Conservation (phyloP, 805 yeast genomes). For the Wickerhamiella australiensis region DNA sequence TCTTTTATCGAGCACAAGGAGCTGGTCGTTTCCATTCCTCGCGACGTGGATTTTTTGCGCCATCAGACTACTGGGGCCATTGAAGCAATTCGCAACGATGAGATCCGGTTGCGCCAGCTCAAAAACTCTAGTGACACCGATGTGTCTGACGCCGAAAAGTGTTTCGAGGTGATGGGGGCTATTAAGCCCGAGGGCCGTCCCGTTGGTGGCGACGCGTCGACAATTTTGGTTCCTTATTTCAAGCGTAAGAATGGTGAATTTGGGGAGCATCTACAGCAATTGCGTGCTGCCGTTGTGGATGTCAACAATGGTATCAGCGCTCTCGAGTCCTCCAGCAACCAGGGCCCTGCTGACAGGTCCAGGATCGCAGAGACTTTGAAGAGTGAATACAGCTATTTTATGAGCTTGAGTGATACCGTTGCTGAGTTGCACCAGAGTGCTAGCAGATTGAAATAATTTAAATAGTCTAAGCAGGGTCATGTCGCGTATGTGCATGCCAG, state of each 20-base stretch:
- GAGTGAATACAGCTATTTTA: constrained; percentile 54
- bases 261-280: constrained; percentile 25
- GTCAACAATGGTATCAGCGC: constrained; percentile 28
- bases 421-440: constrained; percentile 54
- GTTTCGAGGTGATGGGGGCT: constrained; percentile 21
- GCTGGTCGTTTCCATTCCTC: constrained; percentile 39
- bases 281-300: constrained; percentile 25
- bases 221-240: constrained; percentile 26
- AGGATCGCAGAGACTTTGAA: constrained; percentile 30
- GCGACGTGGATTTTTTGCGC: constrained; percentile 41
- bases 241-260: constrained; percentile 26
- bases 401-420: constrained; percentile 59
- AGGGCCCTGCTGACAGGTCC: constrained; percentile 18
- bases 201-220: constrained; percentile 14
- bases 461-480: not conserved
- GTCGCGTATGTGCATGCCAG: not conserved
- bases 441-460: constrained; percentile 7
- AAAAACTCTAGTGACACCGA: constrained; percentile 21
- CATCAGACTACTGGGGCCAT: constrained; percentile 39
- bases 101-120: constrained; percentile 25
- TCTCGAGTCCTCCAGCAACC: constrained; percentile 22
- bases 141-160: constrained; percentile 27
- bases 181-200: constrained; percentile 19
- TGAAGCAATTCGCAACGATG: constrained; percentile 42
- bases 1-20: constrained; percentile 33